Percentiles rank a stretch among this genome's conserved stretches.
Evolutionary conservation across 495 filamentous ascomycete species (phyloP).

Genomic region (Penicillium pulvis): DNA sequence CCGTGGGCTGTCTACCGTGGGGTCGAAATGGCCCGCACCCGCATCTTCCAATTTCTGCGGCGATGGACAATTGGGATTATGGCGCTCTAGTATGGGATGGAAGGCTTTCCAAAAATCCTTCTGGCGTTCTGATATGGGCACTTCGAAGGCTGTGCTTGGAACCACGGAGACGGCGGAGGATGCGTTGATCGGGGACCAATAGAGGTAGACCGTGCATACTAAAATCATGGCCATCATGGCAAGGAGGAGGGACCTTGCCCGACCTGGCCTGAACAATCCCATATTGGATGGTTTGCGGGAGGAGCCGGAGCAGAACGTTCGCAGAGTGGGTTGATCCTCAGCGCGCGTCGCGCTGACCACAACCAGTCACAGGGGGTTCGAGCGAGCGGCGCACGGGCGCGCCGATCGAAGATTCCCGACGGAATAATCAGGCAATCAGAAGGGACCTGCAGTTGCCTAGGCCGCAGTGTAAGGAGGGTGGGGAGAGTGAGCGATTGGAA

Average conservation of each 20-base stretch:
- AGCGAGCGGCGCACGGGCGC: conserved; percentile 27
- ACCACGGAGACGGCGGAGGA: conserved; percentile 39
- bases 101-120: conserved; percentile 44
- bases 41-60: conserved; percentile 30
- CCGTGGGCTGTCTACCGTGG: conserved; percentile 30
- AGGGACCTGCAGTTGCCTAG: not conserved
- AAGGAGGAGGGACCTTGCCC: conserved; percentile 35
- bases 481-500: not conserved
- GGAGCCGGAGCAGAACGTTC: not conserved
- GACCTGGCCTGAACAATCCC: conserved; percentile 35
- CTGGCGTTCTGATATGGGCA: conserved; percentile 39
- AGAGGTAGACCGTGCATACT: conserved; percentile 41
- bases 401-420: conserved; percentile 16
- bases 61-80: conserved; percentile 34
- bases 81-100: conserved; percentile 35
- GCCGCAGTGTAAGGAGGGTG: not conserved
- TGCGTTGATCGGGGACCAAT: conserved; percentile 37
- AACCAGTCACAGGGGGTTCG: conserved; percentile 18
- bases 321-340: not conserved
- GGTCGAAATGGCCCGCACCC: conserved; percentile 34
- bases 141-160: conserved; percentile 42
- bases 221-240: conserved; percentile 34
- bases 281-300: conserved; percentile 17
- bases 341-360: conserved; percentile 5
- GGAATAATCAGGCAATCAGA: conserved; percentile 6